Conservation (phyloP, 2,329 filamentous ascomycete genomes). For the Pyrenochaeta sp. region DNA sequence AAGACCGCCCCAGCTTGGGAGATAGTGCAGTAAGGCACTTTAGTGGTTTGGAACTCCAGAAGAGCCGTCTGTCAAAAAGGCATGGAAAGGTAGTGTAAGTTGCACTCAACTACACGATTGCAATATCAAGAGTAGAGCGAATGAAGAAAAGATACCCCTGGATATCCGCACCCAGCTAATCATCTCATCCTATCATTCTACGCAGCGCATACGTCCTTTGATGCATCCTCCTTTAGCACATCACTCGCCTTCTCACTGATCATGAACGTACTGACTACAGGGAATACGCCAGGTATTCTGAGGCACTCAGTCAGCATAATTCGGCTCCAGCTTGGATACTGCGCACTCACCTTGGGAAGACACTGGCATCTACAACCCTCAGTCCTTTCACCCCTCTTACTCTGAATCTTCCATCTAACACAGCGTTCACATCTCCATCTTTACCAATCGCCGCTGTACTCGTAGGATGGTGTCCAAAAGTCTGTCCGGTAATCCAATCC, state of each 20-base stretch:
- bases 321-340: neutral
- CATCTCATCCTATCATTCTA: neutral
- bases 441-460: constrained; percentile 65
- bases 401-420: constrained; percentile 65
- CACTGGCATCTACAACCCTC: constrained; percentile 69
- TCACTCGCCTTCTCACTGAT: constrained; percentile 27
- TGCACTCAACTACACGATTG: neutral
- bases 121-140: neutral
- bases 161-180: neutral
- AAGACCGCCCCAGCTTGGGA: neutral
- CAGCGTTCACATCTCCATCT: constrained; percentile 62
- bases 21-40: neutral
- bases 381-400: constrained; percentile 65
- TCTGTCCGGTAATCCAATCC: constrained; percentile 34
- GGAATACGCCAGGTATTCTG: constrained; percentile 59
- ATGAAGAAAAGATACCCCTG: neutral
- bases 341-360: constrained; percentile 44
- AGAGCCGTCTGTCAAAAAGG: neutral
- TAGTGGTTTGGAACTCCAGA: neutral
- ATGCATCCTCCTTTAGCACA: constrained; percentile 22
- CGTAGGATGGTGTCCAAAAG: constrained; percentile 65
- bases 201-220: neutral
- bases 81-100: neutral
- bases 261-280: constrained; percentile 58
- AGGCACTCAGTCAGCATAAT: neutral